These are phyloP conservation scores for Hypoxylon sp. DNA, from an alignment of 2,329 filamentous ascomycete species.

Conservation along the genomic window DNA sequence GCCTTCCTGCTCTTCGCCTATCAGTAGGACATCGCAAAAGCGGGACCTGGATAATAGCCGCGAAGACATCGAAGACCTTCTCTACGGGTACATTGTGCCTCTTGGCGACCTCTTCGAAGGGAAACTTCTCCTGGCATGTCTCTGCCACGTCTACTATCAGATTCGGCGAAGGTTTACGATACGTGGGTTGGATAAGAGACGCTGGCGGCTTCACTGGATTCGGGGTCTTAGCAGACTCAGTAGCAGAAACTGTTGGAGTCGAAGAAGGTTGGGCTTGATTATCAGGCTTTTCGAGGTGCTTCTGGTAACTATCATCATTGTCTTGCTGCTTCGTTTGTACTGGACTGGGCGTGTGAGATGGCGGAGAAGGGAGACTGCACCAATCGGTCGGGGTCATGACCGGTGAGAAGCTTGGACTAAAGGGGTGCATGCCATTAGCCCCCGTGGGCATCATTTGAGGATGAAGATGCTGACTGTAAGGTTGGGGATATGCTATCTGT, in stretches of 20 bases:
- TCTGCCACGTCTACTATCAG: slow-evolving; percentile 66
- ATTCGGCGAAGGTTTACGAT: slow-evolving; percentile 57
- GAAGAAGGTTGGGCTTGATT: slow-evolving; percentile 19
- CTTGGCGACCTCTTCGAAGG: slow-evolving; percentile 62
- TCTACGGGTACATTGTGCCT: slow-evolving; percentile 61
- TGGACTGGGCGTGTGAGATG: slow-evolving; percentile 34
- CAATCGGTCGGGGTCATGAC: slow-evolving; percentile 51
- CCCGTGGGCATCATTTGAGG: slow-evolving; percentile 51
- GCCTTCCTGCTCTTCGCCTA: slow-evolving; percentile 59
- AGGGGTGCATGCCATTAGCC: slow-evolving; percentile 45
- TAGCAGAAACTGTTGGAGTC: background rate
- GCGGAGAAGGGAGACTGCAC: slow-evolving; percentile 41
- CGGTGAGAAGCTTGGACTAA: slow-evolving; percentile 44
- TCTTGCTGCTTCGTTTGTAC: slow-evolving; percentile 24
- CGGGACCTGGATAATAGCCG: slow-evolving; percentile 65
- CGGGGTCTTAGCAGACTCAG: slow-evolving; percentile 16
- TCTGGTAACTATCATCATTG: slow-evolving; percentile 13
- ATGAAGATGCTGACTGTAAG: slow-evolving; percentile 49
- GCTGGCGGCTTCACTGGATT: slow-evolving; percentile 47
- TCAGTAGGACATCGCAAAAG: slow-evolving; percentile 63
- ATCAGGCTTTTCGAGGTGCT: slow-evolving; percentile 7
- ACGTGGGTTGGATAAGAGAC: slow-evolving; percentile 51
- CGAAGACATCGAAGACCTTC: slow-evolving; percentile 64
- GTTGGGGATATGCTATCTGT: slow-evolving; percentile 45
- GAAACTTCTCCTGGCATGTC: slow-evolving; percentile 63